Base-by-base conservation (phyloP, 2,329 filamentous ascomycete genomes). In the Phialophora expanda region DNA sequence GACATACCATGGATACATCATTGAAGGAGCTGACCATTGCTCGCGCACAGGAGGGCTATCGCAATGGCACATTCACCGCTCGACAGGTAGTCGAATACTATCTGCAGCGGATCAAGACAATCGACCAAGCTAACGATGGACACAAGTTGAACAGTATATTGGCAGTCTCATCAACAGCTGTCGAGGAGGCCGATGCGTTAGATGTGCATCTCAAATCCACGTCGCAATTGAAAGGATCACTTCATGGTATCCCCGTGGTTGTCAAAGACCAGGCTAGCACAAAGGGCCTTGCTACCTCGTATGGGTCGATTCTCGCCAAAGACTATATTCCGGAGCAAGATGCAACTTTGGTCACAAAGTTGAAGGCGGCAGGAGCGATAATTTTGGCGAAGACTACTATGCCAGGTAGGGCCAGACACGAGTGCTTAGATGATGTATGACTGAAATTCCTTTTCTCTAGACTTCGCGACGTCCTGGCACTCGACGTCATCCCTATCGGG, bases 181-280 rank as follows among this genome's bases (percentile, higher is more conserved):
- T 86, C 1, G 61, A 76, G 9, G 78, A 78, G 11, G 84, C 84
- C 0, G 74, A 76, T n/a, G 72, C 78, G 22, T 77, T 86, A 0
- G 85, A 86, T 62, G 73, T 75, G 0, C 76, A 84, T 66, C 64
- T 79, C 28, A 60, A 68, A 32, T 72, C 65, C 46, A 78, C 75
- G 17, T 78, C 77, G 0, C 74, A 51, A 20, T 30, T 56, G 38
- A 66, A 59, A 46, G 84, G 84, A 3, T 77, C 81, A 28, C 70
- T 84, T 12, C 85, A 85, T 73, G 85, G 84, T 0, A 74, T 87
- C 6, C 85, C 84, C 0, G 79, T 87, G 62, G 82, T 79, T 12
- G 70, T 87, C n/a, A 89, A 89, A 73, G 87, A 89, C 59, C 85
- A 86, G 12, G 89, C 88, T 75, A 83, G 87, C 22, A 77, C 89